Conservation (phyloP, 805 yeast genomes). For the Zygosaccharomyces rouxii region DNA sequence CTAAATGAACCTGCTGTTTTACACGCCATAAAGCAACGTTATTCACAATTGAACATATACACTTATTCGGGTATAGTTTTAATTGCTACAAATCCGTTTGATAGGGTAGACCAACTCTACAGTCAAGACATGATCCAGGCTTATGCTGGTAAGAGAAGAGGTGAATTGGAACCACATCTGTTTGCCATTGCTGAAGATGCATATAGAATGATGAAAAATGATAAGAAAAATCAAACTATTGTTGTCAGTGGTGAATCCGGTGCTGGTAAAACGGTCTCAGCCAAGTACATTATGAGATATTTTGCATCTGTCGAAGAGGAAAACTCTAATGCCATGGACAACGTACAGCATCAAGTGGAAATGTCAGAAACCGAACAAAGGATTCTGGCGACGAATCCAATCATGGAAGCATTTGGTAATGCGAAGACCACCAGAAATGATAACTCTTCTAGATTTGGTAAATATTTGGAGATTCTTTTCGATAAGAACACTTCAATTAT, state of each 20-base stretch:
- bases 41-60: constrained; percentile 81
- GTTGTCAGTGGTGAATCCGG: constrained; percentile 98
- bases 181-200: constrained; percentile 98
- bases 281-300: constrained; percentile 95
- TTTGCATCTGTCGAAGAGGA: constrained; percentile 84
- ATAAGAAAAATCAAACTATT: constrained; percentile 83
- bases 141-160: constrained; percentile 85
- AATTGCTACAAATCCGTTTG: constrained; percentile 95
- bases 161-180: constrained; percentile 93
- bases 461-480: constrained; percentile 86
- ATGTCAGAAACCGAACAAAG: constrained; percentile 90
- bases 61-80: constrained; percentile 96
- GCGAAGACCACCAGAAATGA: constrained; percentile 90
- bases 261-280: constrained; percentile 97
- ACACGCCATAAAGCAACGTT: constrained; percentile 87
- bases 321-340: constrained; percentile 20
- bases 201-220: constrained; percentile 87
- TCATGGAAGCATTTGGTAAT: constrained; percentile 90
- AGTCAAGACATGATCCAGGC: constrained; percentile 90
- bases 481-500: constrained; percentile 72
- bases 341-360: constrained; percentile 42
- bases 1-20: constrained; percentile 94
- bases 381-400: constrained; percentile 92
- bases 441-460: constrained; percentile 93
- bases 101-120: constrained; percentile 82